A percentile compares a stretch with the other conserved stretches of the same genome.
Evolutionary conservation across 2,329 filamentous ascomycete genomes (phyloP).

Genomic region (Pyrenophora teres): DNA sequence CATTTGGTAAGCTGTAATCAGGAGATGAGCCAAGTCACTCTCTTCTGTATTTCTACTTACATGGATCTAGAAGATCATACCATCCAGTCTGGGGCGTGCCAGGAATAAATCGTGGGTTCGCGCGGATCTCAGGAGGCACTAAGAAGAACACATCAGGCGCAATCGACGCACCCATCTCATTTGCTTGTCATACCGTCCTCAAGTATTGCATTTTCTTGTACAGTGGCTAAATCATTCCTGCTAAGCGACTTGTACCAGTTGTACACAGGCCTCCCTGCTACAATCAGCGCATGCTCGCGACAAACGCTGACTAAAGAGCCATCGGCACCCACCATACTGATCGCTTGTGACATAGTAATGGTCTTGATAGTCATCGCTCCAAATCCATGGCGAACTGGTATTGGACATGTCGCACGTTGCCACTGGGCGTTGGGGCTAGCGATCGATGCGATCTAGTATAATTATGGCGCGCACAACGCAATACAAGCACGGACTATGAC

Average conservation of each 20-base stretch:
- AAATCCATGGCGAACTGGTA: slow-evolving; percentile 7
- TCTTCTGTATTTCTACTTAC: background rate
- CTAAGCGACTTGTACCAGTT: background rate
- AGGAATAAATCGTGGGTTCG: background rate
- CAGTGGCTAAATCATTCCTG: no score
- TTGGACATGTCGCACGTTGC: slow-evolving; percentile 4
- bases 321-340: background rate
- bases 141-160: background rate
- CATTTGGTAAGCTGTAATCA: slow-evolving; percentile 24
- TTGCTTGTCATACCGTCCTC: background rate
- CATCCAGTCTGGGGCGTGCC: slow-evolving; percentile 11
- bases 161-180: no score
- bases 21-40: background rate
- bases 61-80: slow-evolving; percentile 9
- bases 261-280: background rate
- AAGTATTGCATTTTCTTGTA: background rate
- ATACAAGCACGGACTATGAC: background rate
- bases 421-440: background rate
- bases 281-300: background rate
- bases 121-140: background rate
- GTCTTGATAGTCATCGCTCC: slow-evolving; percentile 3
- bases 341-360: slow-evolving; percentile 12
- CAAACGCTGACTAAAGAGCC: background rate
- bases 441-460: background rate
- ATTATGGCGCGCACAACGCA: background rate